Conservation (phyloP, 2,329 filamentous ascomycete genomes). For the Fusarium siculi region DNA sequence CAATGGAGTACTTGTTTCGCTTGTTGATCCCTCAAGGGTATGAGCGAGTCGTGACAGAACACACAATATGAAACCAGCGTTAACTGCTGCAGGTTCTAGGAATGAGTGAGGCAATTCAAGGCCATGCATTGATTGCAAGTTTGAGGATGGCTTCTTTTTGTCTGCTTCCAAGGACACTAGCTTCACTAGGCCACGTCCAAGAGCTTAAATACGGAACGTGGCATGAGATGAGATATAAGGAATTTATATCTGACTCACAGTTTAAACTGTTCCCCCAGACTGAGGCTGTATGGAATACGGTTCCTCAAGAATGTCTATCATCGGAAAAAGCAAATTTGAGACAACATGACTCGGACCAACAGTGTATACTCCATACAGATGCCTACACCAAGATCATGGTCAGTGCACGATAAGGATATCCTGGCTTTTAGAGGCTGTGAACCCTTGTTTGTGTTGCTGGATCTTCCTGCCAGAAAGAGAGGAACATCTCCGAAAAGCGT, state of each 20-base stretch:
- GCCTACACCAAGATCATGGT: slow-evolving; percentile 29
- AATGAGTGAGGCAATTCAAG: slow-evolving; percentile 3
- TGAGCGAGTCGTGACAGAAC: slow-evolving; percentile 5
- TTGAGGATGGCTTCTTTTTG: slow-evolving; percentile 13
- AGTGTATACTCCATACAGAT: not conserved
- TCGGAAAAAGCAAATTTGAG: slow-evolving; percentile 29
- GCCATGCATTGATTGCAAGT: not conserved
- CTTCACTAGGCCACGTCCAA: slow-evolving; percentile 14
- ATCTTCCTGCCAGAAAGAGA: not conserved
- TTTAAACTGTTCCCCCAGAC: slow-evolving; percentile 37
- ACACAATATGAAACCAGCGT: slow-evolving; percentile 10
- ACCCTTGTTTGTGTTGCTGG: slow-evolving; percentile 24
- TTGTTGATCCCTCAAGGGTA: slow-evolving; percentile 1
- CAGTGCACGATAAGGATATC: slow-evolving; percentile 38
- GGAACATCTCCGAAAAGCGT: not conserved
- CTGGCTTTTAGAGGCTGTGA: slow-evolving; percentile 9
- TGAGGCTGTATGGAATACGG: slow-evolving; percentile 25
- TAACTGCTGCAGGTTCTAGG: not conserved
- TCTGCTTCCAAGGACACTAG: slow-evolving; percentile 13
- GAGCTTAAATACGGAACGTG: slow-evolving; percentile 20
- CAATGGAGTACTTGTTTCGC: slow-evolving; percentile 19
- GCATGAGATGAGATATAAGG: slow-evolving; percentile 28
- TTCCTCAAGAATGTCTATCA: slow-evolving; percentile 30
- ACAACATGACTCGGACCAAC: slow-evolving; percentile 35
- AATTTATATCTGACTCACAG: slow-evolving; percentile 26